A percentile compares a stretch with the other conserved stretches of the same genome.
Conservation (phyloP, 768 basidiomycete species). For the Boletus edulis region DNA sequence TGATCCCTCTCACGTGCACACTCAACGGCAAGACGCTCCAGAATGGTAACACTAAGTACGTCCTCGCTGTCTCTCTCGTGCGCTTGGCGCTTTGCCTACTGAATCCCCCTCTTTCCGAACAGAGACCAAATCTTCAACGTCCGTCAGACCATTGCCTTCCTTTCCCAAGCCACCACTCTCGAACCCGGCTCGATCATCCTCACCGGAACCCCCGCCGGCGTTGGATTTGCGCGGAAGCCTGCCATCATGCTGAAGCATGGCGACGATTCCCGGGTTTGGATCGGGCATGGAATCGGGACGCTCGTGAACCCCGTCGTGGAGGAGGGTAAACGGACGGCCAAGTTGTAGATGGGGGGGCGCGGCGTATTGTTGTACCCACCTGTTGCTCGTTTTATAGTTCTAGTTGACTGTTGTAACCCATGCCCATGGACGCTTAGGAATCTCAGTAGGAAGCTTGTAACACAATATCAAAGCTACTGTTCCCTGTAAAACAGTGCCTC, state of each 20-base stretch:
- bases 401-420: background rate
- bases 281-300: conserved; percentile 75
- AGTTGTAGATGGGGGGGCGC: conserved; percentile 33
- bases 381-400: background rate
- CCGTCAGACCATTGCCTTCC: conserved; percentile 71
- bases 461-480: too few species aligned
- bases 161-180: conserved; percentile 83
- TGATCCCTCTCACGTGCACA: conserved; percentile 55
- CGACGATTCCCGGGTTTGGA: conserved; percentile 65
- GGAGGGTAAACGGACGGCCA: conserved; percentile 46
- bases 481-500: too few species aligned
- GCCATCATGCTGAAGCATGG: conserved; percentile 69
- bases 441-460: too few species aligned
- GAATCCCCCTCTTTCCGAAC: background rate
- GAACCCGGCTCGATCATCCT: conserved; percentile 80
- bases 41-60: conserved; percentile 72
- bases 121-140: conserved; percentile 84
- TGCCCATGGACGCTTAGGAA: too few species aligned
- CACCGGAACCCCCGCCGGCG: conserved; percentile 80
- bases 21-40: conserved; percentile 71
- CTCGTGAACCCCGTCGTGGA: conserved; percentile 77
- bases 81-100: background rate
- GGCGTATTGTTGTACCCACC: background rate
- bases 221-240: conserved; percentile 75
- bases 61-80: background rate